phyloP scores from a whole-genome alignment of 2,329 filamentous ascomycete species.

The Elsinoe fawcettii region DNA sequence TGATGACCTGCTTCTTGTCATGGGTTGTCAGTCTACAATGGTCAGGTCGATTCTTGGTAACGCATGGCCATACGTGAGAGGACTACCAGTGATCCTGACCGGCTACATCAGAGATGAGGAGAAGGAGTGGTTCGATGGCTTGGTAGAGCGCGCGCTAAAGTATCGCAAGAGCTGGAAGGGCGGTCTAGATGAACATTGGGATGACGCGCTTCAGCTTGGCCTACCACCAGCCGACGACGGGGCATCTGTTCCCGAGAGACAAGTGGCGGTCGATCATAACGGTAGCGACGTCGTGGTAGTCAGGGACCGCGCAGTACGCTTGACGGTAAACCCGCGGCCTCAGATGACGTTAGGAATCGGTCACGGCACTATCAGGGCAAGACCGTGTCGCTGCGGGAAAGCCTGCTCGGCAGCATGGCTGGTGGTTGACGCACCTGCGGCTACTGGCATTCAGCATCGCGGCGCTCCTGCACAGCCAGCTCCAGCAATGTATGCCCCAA shows the following conservation, averaged over 20 bases:
- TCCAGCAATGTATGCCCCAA: too few species aligned
- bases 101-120: background rate
- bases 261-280: background rate
- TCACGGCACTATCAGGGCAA: background rate
- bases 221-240: background rate
- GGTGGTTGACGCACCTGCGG: background rate
- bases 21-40: background rate
- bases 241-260: background rate
- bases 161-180: background rate
- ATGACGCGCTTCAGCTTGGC: background rate
- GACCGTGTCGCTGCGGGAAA: background rate
- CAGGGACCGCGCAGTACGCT: background rate
- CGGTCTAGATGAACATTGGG: background rate
- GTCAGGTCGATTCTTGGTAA: background rate
- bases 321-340: background rate
- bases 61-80: conserved; percentile 8
- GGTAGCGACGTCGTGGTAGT: too few species aligned
- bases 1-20: background rate
- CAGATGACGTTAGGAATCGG: background rate
- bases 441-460: background rate
- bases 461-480: background rate
- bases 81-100: background rate
- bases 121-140: background rate
- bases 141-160: background rate
- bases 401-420: background rate